A percentile compares a stretch with the other conserved stretches of the same genome.
These are phyloP conservation scores for Apiotrichum akiyoshidainum DNA, from an alignment of 1,284 basidiomycete genomes.

Conservation along the genomic window DNA sequence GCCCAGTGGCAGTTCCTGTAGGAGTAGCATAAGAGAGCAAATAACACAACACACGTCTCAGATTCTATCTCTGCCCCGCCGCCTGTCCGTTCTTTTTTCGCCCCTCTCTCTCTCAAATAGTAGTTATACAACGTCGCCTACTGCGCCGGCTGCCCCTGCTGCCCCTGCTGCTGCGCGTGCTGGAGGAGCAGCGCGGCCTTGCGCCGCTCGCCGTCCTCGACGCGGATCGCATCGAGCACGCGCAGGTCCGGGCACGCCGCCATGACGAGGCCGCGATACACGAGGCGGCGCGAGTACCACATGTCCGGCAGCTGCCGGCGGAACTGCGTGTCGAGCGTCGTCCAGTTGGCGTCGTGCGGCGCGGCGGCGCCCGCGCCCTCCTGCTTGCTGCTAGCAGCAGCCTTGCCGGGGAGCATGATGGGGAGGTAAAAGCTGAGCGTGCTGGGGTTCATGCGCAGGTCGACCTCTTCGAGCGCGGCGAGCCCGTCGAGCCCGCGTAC, in stretches of 20 bases:
- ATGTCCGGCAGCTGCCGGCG: constrained; percentile 81
- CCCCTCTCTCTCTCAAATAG: no score
- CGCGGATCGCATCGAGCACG: constrained; percentile 75
- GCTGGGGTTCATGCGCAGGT: constrained; percentile 91
- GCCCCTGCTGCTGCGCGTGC: constrained; percentile 1
- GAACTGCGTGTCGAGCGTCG: constrained; percentile 76
- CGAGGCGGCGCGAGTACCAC: constrained; percentile 75
- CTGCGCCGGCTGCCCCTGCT: no score
- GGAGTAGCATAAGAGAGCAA: no score
- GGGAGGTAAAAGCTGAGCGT: constrained; percentile 93
- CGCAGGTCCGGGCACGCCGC: constrained; percentile 63
- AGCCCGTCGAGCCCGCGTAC: constrained; percentile 67
- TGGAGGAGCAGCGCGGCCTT: constrained; percentile 70
- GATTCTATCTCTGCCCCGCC: no score
- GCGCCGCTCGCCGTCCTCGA: constrained; percentile 71
- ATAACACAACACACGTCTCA: no score
- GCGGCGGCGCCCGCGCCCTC: no score
- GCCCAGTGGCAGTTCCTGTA: no score
- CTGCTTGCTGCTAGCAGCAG: no score
- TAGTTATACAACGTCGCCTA: no score
- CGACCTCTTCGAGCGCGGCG: constrained; percentile 75
- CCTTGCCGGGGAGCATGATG: constrained; percentile 58
- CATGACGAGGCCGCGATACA: constrained; percentile 83
- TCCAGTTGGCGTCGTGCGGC: constrained; percentile 47
- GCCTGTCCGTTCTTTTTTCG: no score